Evolutionary conservation across 2,329 filamentous ascomycete species (phyloP).

Genomic region (Epichloe aotearoae): DNA sequence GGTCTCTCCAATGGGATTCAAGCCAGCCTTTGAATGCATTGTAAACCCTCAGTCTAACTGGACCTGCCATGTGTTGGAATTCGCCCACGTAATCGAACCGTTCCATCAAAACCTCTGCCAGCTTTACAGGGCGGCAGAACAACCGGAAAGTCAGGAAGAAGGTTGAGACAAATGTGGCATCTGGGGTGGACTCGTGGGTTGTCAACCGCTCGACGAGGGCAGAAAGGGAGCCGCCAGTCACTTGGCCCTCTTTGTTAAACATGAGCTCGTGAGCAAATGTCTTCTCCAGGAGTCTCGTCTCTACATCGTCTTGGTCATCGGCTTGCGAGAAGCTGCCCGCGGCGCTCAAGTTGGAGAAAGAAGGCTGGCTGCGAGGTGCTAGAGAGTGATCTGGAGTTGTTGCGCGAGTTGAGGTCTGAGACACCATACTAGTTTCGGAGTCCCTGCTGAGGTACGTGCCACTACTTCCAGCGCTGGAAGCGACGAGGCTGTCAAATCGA

Average conservation of each 20-base stretch:
- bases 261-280: constrained; percentile 86
- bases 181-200: constrained; percentile 82
- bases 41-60: constrained; percentile 82
- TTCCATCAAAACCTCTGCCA: constrained; percentile 74
- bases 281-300: constrained; percentile 76
- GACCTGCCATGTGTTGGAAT: constrained; percentile 56
- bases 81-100: constrained; percentile 87
- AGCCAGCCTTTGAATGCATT: constrained; percentile 97
- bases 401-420: constrained; percentile 72
- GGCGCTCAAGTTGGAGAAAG: constrained; percentile 54
- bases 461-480: constrained; percentile 64
- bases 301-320: constrained; percentile 67
- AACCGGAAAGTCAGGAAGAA: constrained; percentile 95
- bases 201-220: constrained; percentile 92
- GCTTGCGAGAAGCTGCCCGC: constrained; percentile 51
- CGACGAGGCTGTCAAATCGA: constrained; percentile 56
- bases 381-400: constrained; percentile 64
- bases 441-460: constrained; percentile 69
- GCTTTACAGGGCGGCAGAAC: constrained; percentile 68
- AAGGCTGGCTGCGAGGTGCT: constrained; percentile 44
- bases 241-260: constrained; percentile 85
- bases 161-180: constrained; percentile 80
- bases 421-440: constrained; percentile 68
- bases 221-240: constrained; percentile 82
- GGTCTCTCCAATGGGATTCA: constrained; percentile 85